Conservation (phyloP, 208 protist species). For the Herpetomonas muscarum region DNA sequence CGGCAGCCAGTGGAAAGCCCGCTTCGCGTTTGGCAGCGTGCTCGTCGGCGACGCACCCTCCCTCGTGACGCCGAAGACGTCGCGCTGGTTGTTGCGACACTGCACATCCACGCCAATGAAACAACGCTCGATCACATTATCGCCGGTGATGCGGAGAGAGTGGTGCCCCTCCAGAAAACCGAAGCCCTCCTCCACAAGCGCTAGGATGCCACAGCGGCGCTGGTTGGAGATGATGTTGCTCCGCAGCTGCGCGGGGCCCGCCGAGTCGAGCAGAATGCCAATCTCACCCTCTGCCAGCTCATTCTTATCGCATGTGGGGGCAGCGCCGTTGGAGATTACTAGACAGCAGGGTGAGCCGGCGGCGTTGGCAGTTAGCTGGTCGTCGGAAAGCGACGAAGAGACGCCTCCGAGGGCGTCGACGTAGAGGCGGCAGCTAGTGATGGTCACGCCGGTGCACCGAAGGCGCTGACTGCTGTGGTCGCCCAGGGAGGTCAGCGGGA, state of each 20-base stretch:
- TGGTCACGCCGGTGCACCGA: slow-evolving; percentile 48
- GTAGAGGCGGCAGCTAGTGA: slow-evolving; percentile 64
- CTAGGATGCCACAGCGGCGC: slow-evolving; percentile 70
- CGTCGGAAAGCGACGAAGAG: too few relatives aligned
- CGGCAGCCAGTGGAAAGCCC: slow-evolving; percentile 33
- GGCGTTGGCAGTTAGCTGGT: not conserved
- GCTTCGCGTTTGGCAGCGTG: slow-evolving; percentile 32
- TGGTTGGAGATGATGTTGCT: slow-evolving; percentile 75
- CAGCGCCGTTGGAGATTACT: slow-evolving; percentile 57
- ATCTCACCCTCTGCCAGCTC: slow-evolving; percentile 69
- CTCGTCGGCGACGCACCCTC: slow-evolving; percentile 30
- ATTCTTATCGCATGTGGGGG: slow-evolving; percentile 61
- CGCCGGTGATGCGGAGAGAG: slow-evolving; percentile 61
- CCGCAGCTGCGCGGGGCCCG: slow-evolving; percentile 51
- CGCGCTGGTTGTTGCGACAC: slow-evolving; percentile 21
- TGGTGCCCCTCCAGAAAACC: slow-evolving; percentile 20
- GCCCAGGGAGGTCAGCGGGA: slow-evolving; percentile 4
- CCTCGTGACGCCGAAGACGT: not conserved
- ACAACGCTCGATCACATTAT: slow-evolving; percentile 82
- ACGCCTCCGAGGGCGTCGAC: slow-evolving; percentile 9
- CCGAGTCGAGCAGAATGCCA: slow-evolving; percentile 68
- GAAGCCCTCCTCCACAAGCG: slow-evolving; percentile 41
- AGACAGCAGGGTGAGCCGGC: slow-evolving; percentile 43
- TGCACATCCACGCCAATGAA: slow-evolving; percentile 78
- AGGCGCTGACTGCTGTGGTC: slow-evolving; percentile 11